Percentiles rank a stretch among this genome's conserved stretches.
phyloP scores from a whole-genome alignment of 1,139 yeast species.

The Suhomyces taliae region DNA sequence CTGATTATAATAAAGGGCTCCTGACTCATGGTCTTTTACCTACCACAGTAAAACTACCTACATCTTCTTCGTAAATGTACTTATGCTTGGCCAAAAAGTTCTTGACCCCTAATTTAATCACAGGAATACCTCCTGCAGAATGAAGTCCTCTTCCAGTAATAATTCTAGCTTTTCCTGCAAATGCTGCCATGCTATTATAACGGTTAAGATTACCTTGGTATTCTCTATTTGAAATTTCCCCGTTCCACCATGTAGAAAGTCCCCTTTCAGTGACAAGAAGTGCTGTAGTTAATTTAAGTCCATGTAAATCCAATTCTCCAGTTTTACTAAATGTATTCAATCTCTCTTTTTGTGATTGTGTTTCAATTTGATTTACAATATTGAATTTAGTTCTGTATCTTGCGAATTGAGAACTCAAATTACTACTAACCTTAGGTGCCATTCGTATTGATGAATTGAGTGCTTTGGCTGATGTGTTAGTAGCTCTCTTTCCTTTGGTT shows the following conservation, averaged over 20 bases:
- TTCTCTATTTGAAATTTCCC: slow-evolving; percentile 44
- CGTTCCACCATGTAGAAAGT: slow-evolving; percentile 54
- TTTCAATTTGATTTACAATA: slow-evolving; percentile 3
- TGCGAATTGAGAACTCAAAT: slow-evolving; percentile 13
- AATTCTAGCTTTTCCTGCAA: slow-evolving; percentile 40
- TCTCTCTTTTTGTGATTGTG: slow-evolving; percentile 1
- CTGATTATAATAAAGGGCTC: not conserved
- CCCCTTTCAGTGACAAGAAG: slow-evolving; percentile 30
- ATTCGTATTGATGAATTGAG: not conserved
- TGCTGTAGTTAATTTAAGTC: slow-evolving; percentile 46
- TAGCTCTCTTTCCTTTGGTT: slow-evolving; percentile 7
- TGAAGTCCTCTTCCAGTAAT: slow-evolving; percentile 68
- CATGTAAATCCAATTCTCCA: slow-evolving; percentile 52
- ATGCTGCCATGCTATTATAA: slow-evolving; percentile 28
- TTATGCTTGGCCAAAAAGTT: slow-evolving; percentile 30
- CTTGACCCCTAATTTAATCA: slow-evolving; percentile 40
- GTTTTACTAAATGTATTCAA: slow-evolving; percentile 6
- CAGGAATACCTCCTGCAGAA: slow-evolving; percentile 52
- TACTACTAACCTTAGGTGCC: not conserved
- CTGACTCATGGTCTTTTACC: slow-evolving; percentile 4
- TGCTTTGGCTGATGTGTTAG: not conserved
- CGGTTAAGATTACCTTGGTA: slow-evolving; percentile 34
- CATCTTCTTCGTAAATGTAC: slow-evolving; percentile 45
- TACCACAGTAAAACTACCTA: slow-evolving; percentile 43
- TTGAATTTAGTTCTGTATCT: slow-evolving; percentile 10